These are phyloP conservation scores for Musa itinerans DNA, from an alignment of 176 grass and related monocot genomes.

Conservation along the genomic window DNA sequence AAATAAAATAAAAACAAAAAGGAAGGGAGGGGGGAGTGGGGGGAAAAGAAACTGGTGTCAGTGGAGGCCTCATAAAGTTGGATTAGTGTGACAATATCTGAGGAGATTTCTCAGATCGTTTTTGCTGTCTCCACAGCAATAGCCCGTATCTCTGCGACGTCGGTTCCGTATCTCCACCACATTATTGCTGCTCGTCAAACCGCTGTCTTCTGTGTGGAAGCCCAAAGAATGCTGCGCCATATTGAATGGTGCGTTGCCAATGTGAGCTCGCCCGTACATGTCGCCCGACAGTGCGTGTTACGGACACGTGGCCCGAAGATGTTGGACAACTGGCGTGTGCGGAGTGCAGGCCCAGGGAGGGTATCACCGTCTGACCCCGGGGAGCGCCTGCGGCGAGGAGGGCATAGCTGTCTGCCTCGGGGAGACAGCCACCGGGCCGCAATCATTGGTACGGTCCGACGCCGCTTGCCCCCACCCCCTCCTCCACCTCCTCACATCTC, in stretches of 20 bases:
- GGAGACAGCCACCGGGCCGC: neutral
- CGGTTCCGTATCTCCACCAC: neutral
- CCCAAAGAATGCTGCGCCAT: too few relatives aligned
- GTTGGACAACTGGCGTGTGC: neutral
- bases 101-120: neutral
- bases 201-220: too few relatives aligned
- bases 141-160: neutral
- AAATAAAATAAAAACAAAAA: neutral
- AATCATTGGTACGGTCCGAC: conserved; percentile 14
- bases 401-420: neutral
- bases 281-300: neutral
- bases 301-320: neutral
- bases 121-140: neutral
- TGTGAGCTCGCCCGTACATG: too few relatives aligned
- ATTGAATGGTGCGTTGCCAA: too few relatives aligned
- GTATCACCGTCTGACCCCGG: neutral
- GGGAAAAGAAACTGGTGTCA: neutral
- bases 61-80: neutral
- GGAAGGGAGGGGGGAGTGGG: neutral
- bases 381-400: too few relatives aligned
- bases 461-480: neutral
- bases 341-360: neutral
- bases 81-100: neutral
- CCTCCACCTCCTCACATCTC: neutral
- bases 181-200: neutral